phyloP scores from a whole-genome alignment of 2,329 filamentous ascomycete genomes.

The Cladosporium sp. region DNA sequence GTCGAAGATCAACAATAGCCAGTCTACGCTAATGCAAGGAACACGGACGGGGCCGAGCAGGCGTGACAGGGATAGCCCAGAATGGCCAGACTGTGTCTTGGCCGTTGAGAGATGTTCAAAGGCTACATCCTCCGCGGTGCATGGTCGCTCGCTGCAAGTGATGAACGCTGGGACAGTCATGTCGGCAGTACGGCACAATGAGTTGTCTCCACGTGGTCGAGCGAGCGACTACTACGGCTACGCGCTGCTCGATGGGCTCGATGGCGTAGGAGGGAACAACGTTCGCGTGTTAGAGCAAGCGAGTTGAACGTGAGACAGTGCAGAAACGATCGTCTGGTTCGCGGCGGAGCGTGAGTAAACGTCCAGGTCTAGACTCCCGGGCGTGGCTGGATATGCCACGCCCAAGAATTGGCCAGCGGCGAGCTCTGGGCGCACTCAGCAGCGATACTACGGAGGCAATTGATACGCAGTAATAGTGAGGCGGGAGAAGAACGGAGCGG shows the following conservation, averaged over 20 bases:
- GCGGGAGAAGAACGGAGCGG: not conserved
- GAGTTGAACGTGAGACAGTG: not conserved
- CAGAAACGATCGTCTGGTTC: not conserved
- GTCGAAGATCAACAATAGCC: not conserved
- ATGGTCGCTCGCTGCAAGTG: not conserved
- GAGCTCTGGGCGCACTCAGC: not conserved
- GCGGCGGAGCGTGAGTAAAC: slow-evolving; percentile 1
- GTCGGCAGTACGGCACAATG: not conserved
- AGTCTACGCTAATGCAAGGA: slow-evolving; percentile 8
- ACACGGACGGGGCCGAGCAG: slow-evolving; percentile 3
- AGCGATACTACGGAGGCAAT: too few species aligned
- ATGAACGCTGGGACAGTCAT: not conserved
- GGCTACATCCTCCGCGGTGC: not conserved
- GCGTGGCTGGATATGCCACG: not conserved
- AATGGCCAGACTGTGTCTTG: slow-evolving; percentile 1
- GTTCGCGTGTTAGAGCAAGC: too few species aligned
- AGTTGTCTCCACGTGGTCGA: not conserved
- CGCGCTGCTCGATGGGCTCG: too few species aligned
- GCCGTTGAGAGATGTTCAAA: not conserved
- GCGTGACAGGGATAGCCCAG: not conserved
- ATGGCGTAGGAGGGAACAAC: too few species aligned
- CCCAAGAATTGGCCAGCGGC: too few species aligned
- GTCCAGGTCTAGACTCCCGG: not conserved
- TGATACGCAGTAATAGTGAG: not conserved
- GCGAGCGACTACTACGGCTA: not conserved